Conservation (phyloP, 257 asterid species). For the Orobanche coerulescens region DNA sequence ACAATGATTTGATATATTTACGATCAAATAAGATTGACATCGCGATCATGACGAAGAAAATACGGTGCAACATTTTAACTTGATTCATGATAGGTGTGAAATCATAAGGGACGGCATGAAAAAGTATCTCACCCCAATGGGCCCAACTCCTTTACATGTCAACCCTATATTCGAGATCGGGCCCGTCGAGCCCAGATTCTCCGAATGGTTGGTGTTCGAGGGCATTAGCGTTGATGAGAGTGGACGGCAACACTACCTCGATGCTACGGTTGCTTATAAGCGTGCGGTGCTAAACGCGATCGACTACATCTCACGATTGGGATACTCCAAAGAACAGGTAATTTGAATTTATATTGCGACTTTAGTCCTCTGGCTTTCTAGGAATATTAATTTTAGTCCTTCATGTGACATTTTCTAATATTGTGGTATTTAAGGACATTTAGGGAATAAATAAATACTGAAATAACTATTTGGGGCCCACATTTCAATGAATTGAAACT, state of each 20-base stretch:
- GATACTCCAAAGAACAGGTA: conserved; percentile 91
- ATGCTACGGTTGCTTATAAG: conserved; percentile 83
- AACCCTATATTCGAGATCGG: conserved; percentile 96
- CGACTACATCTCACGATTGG: conserved; percentile 76
- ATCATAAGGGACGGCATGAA: conserved; percentile 89
- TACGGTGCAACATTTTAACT: no score
- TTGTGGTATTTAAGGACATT: no score
- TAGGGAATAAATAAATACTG: no score
- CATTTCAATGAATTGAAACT: no score
- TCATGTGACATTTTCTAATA: no score
- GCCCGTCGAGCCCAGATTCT: conserved; percentile 85
- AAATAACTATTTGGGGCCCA: no score
- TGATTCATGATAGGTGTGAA: conserved; percentile 46
- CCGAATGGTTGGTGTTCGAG: conserved; percentile 92
- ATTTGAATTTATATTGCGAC: no score
- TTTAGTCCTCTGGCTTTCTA: no score
- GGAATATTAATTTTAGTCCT: no score
- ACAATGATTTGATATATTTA: no score
- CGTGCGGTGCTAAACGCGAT: conserved; percentile 92
- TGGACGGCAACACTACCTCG: conserved; percentile 83
- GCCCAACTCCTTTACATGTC: conserved; percentile 78
- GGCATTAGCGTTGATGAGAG: conserved; percentile 95
- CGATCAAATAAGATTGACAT: no score
- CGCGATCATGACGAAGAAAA: no score
- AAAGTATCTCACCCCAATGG: conserved; percentile 97